Conservation (phyloP, 2,329 filamentous ascomycete genomes). For the Zalaria sp. region DNA sequence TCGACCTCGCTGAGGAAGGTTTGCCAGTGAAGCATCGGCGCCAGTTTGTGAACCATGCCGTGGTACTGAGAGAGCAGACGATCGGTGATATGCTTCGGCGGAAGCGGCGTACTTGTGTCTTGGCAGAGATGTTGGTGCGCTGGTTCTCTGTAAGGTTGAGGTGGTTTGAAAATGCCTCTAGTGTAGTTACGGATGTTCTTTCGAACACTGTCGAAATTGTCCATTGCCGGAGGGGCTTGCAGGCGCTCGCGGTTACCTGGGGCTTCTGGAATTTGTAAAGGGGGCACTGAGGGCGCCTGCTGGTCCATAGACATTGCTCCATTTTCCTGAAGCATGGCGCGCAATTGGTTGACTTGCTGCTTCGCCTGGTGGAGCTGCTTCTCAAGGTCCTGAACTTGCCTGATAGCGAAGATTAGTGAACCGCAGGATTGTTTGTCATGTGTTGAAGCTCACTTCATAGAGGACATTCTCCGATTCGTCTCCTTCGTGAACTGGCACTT, state of each 20-base stretch:
- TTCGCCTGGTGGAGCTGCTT: conserved; percentile 72
- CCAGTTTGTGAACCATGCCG: conserved; percentile 60
- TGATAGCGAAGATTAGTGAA: conserved; percentile 12
- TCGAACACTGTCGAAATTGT: conserved; percentile 59
- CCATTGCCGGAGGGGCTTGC: conserved; percentile 30
- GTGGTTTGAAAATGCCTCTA: conserved; percentile 66
- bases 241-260: conserved; percentile 27
- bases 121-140: conserved; percentile 29
- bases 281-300: conserved; percentile 11
- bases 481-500: conserved; percentile 99
- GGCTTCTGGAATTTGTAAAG: conserved; percentile 18
- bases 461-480: conserved; percentile 96
- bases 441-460: conserved; percentile 59
- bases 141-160: conserved; percentile 49
- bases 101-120: conserved; percentile 38
- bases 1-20: conserved; percentile 66
- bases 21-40: conserved; percentile 81
- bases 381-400: conserved; percentile 89
- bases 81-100: conserved; percentile 55
- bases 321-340: conserved; percentile 44
- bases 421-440: not conserved
- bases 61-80: conserved; percentile 64
- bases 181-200: conserved; percentile 59
- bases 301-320: conserved; percentile 30
- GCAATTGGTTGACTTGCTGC: conserved; percentile 64